Evolutionary conservation across 768 basidiomycete genomes (phyloP).

Genomic region (Pulveroboletus frians): DNA sequence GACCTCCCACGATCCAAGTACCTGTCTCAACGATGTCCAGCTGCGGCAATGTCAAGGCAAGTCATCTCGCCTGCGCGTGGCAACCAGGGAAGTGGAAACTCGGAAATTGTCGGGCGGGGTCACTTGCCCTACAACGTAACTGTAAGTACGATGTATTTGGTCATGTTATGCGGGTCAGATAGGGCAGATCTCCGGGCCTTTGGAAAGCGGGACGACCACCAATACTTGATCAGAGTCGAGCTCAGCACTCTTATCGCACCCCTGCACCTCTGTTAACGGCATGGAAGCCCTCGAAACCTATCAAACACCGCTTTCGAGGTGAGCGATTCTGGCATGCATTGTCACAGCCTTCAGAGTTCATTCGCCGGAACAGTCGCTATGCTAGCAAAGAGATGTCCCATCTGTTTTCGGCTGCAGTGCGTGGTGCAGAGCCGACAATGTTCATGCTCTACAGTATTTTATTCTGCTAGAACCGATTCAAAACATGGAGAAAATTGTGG

Average conservation of each 20-base stretch:
- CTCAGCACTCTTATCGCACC: neutral
- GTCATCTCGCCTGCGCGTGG: no score
- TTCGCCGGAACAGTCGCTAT: slow-evolving; percentile 67
- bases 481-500: slow-evolving; percentile 95
- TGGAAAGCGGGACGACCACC: neutral
- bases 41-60: no score
- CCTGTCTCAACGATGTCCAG: no score
- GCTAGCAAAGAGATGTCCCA: slow-evolving; percentile 98
- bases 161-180: neutral
- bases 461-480: slow-evolving; percentile 74
- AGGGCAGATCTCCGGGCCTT: neutral
- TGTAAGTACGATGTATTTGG: neutral
- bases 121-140: no score
- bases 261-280: neutral
- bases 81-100: no score
- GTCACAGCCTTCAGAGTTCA: slow-evolving; percentile 1
- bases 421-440: slow-evolving; percentile 21
- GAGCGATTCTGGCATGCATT: slow-evolving; percentile 2
- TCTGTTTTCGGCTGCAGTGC: slow-evolving; percentile 89
- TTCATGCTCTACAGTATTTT: neutral
- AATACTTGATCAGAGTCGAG: slow-evolving; percentile 6
- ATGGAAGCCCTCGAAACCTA: slow-evolving; percentile 72
- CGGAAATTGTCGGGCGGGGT: no score
- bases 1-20: no score
- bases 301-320: slow-evolving; percentile 81